Conservation (phyloP, 441 rosid genomes). For the Rhodomyrtus psidioides region DNA sequence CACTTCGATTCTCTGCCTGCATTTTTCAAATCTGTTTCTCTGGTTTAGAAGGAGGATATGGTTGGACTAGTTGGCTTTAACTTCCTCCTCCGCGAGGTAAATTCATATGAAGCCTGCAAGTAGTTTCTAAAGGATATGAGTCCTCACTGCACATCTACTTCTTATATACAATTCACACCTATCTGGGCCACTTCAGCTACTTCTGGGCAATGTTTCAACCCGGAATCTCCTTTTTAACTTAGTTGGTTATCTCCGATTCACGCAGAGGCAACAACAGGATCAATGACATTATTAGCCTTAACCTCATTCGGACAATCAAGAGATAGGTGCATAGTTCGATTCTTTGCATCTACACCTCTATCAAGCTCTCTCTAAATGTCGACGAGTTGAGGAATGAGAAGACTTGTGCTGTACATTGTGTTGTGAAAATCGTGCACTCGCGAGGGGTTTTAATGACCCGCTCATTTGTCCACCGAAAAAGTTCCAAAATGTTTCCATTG, state of each 20-base stretch:
- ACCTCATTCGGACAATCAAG: background rate
- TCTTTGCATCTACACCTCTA: background rate
- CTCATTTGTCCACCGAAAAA: no score
- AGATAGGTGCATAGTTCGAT: background rate
- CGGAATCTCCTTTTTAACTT: background rate
- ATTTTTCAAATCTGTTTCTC: background rate
- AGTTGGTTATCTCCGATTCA: background rate
- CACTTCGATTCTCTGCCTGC: background rate
- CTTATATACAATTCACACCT: background rate
- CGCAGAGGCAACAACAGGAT: background rate
- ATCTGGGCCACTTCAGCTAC: background rate
- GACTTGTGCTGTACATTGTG: background rate
- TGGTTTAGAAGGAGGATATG: background rate
- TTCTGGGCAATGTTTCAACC: background rate
- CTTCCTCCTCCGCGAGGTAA: background rate
- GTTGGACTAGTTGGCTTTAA: background rate
- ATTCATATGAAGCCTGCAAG: no score
- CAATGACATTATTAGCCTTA: background rate
- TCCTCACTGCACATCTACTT: background rate
- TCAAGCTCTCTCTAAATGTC: background rate
- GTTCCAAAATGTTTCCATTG: no score
- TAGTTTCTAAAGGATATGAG: no score
- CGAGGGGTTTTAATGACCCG: background rate
- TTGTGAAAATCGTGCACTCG: background rate
- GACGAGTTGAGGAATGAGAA: background rate